phyloP scores from a whole-genome alignment of 2,329 filamentous ascomycete species.

The Nemania bipapillata region DNA sequence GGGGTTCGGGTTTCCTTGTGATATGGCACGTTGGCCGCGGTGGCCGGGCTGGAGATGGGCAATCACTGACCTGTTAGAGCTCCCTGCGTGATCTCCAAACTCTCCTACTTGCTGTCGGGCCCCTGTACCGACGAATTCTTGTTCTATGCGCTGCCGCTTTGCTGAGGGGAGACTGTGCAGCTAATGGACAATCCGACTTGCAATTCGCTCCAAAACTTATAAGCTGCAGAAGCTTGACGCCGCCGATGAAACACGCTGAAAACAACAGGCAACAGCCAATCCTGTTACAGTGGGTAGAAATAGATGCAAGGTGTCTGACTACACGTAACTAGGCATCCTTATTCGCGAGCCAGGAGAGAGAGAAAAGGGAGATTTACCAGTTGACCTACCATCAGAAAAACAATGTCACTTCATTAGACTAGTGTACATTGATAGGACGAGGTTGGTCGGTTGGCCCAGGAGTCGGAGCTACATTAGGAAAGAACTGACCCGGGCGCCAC shows the following conservation, averaged over 20 bases:
- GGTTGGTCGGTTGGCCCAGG: conserved; percentile 21
- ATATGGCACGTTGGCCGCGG: conserved; percentile 39
- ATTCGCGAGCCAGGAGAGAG: background rate
- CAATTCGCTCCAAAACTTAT: background rate
- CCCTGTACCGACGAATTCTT: conserved; percentile 25
- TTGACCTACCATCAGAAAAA: conserved; percentile 16
- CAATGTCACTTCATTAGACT: conserved; percentile 23
- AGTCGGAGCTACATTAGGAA: conserved; percentile 21
- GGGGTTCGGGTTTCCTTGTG: conserved; percentile 43
- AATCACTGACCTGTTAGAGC: conserved; percentile 47
- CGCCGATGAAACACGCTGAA: conserved; percentile 20
- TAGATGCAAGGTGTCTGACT: conserved; percentile 12
- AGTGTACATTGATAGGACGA: conserved; percentile 4
- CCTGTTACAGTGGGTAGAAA: too few species aligned
- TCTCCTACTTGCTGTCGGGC: conserved; percentile 17
- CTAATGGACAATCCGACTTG: background rate
- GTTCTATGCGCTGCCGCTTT: conserved; percentile 26
- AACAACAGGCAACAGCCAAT: conserved; percentile 1
- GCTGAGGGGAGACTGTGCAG: conserved; percentile 22
- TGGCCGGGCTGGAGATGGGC: conserved; percentile 35
- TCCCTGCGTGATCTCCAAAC: conserved; percentile 37
- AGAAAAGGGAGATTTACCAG: conserved; percentile 7
- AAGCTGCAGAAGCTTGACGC: conserved; percentile 14
- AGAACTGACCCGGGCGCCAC: conserved; percentile 24
- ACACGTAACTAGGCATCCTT: background rate